These are phyloP conservation scores for Peronospora farinosa DNA, from an alignment of 352 stramenopile species.

Conservation along the genomic window DNA sequence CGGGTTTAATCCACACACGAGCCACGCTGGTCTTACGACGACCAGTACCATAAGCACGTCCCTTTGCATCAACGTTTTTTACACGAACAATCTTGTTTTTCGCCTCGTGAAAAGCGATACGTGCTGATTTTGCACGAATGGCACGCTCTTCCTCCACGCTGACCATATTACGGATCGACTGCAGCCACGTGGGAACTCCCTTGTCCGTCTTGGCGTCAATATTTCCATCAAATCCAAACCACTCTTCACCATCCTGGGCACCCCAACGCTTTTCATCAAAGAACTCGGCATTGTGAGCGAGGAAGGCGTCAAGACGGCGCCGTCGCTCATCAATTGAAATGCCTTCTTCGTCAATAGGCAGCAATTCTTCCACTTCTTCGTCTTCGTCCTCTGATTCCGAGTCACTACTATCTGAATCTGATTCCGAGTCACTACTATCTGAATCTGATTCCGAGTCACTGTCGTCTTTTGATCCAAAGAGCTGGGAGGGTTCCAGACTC, in stretches of 20 bases:
- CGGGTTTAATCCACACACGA: slow-evolving; percentile 91
- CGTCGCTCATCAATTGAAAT: slow-evolving; percentile 25
- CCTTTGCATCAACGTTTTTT: slow-evolving; percentile 66
- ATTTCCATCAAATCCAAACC: slow-evolving; percentile 76
- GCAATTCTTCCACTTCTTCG: slow-evolving; percentile 18
- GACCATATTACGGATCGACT: slow-evolving; percentile 70
- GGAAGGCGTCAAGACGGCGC: slow-evolving; percentile 24
- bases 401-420: slow-evolving; percentile 26
- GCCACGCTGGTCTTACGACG: slow-evolving; percentile 92
- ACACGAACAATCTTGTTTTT: slow-evolving; percentile 71
- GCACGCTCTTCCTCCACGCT: slow-evolving; percentile 59
- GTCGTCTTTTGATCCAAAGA: slow-evolving; percentile 23
- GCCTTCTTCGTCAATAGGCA: slow-evolving; percentile 34
- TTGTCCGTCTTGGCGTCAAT: slow-evolving; percentile 70
- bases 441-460: slow-evolving; percentile 20
- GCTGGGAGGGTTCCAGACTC: slow-evolving; percentile 21
- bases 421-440: slow-evolving; percentile 17
- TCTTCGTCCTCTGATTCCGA: slow-evolving; percentile 21
- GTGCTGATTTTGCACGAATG: slow-evolving; percentile 58
- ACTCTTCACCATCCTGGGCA: slow-evolving; percentile 59
- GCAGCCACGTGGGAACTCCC: slow-evolving; percentile 73
- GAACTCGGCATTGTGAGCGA: slow-evolving; percentile 47
- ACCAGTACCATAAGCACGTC: slow-evolving; percentile 86
- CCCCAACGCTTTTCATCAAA: slow-evolving; percentile 70
- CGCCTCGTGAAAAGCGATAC: slow-evolving; percentile 57